Percentiles rank a stretch among this genome's conserved stretches.
Evolutionary conservation across 2,329 filamentous ascomycete genomes (phyloP).

Genomic region (Talaromyces albobiverticillius): DNA sequence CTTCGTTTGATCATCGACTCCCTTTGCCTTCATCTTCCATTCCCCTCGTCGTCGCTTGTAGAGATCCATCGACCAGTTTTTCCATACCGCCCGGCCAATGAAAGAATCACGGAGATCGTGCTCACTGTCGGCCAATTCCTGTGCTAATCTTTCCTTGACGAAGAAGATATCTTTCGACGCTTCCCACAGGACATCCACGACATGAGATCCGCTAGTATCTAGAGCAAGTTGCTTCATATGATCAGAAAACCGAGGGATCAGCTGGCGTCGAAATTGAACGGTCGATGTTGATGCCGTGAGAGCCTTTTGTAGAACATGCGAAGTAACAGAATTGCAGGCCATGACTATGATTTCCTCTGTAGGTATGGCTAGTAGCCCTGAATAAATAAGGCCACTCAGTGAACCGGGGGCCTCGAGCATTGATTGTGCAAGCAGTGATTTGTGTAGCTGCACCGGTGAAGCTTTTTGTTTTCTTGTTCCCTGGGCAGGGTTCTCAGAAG

Average conservation of each 20-base stretch:
- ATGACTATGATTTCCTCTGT: conserved; percentile 60
- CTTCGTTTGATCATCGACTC: background rate
- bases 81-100: conserved; percentile 66
- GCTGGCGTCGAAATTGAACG: conserved; percentile 58
- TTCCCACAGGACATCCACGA: conserved; percentile 65
- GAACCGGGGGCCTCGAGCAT: conserved; percentile 73
- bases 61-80: conserved; percentile 71
- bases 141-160: conserved; percentile 65
- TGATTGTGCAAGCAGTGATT: conserved; percentile 74
- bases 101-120: conserved; percentile 61
- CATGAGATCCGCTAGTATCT: conserved; percentile 62
- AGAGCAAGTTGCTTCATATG: conserved; percentile 60
- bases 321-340: conserved; percentile 59
- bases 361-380: conserved; percentile 62
- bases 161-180: conserved; percentile 63
- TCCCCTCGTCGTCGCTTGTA: conserved; percentile 62
- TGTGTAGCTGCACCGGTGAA: conserved; percentile 64
- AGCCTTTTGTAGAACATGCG: conserved; percentile 63
- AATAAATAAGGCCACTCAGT: conserved; percentile 68
- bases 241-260: conserved; percentile 62
- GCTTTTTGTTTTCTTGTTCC: conserved; percentile 38
- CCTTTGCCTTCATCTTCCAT: conserved; percentile 62
- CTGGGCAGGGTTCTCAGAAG: conserved; percentile 12
- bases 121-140: conserved; percentile 61
- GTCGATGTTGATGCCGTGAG: conserved; percentile 55